A percentile compares a stretch with the other conserved stretches of the same genome.
These are phyloP conservation scores for Mediolabrus comicus DNA, from an alignment of 108 stramenopile species.

Conservation along the genomic window DNA sequence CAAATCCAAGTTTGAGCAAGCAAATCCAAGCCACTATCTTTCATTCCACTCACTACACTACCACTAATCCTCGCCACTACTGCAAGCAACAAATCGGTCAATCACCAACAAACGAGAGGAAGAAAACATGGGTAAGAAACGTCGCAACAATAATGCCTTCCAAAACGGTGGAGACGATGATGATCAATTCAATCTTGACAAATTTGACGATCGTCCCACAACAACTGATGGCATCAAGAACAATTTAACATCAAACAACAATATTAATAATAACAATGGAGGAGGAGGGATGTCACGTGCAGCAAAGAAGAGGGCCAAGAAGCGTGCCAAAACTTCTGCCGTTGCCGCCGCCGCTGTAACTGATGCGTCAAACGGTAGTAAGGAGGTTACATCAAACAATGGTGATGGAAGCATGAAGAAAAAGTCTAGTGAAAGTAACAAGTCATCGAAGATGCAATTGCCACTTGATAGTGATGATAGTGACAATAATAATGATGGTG, in stretches of 20 bases:
- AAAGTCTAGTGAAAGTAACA: background rate
- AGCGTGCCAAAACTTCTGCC: conserved; percentile 51
- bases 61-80: too few species aligned
- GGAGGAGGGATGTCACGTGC: conserved; percentile 75
- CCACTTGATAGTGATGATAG: conserved; percentile 21
- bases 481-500: conserved; percentile 1
- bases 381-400: background rate
- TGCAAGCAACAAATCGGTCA: too few species aligned
- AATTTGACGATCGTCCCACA: background rate
- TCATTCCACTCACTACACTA: too few species aligned
- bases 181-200: background rate
- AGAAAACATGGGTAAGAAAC: background rate
- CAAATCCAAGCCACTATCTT: too few species aligned
- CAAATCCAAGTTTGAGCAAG: too few species aligned
- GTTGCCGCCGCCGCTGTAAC: background rate
- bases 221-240: background rate
- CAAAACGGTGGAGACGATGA: background rate
- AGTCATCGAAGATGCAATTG: conserved; percentile 21
- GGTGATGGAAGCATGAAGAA: too few species aligned
- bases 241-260: background rate
- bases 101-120: too few species aligned
- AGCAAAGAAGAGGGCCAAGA: conserved; percentile 84
- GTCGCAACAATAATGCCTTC: conserved; percentile 1
- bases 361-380: background rate
- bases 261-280: background rate